Conservation (phyloP, 257 asterid species). For the Gentiana macrophylla region DNA sequence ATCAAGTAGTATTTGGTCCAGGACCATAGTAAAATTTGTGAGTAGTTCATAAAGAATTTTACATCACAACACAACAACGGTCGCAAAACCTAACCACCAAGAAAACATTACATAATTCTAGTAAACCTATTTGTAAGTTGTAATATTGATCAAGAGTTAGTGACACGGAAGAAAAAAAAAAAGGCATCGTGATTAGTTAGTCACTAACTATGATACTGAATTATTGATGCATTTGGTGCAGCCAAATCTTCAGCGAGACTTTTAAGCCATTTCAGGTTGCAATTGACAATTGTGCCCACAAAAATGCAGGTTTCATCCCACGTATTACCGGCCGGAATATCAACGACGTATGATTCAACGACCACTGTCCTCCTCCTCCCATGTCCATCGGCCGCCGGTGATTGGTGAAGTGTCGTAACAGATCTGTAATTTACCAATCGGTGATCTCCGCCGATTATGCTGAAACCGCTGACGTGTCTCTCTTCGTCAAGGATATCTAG, state of each 20-base stretch:
- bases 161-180: too few species aligned
- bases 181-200: too few species aligned
- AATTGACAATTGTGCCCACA: slow-evolving; percentile 34
- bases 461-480: slow-evolving; percentile 5
- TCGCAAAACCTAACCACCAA: too few species aligned
- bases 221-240: too few species aligned
- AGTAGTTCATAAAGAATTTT: too few species aligned
- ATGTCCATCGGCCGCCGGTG: not conserved
- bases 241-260: slow-evolving; percentile 27
- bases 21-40: too few species aligned
- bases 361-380: slow-evolving; percentile 2
- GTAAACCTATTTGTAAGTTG: too few species aligned
- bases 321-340: slow-evolving; percentile 41
- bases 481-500: slow-evolving; percentile 12
- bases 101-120: too few species aligned
- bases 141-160: too few species aligned
- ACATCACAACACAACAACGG: too few species aligned
- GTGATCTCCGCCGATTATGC: slow-evolving; percentile 9
- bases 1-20: too few species aligned
- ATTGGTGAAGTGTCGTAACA: slow-evolving; percentile 3
- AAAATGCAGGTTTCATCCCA: slow-evolving; percentile 36
- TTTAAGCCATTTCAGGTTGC: slow-evolving; percentile 35
- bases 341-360: slow-evolving; percentile 44
- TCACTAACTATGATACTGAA: too few species aligned
- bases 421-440: slow-evolving; percentile 7